These are phyloP conservation scores for Oryza brachyantha DNA, from an alignment of 176 grass and related monocot species.

Conservation along the genomic window DNA sequence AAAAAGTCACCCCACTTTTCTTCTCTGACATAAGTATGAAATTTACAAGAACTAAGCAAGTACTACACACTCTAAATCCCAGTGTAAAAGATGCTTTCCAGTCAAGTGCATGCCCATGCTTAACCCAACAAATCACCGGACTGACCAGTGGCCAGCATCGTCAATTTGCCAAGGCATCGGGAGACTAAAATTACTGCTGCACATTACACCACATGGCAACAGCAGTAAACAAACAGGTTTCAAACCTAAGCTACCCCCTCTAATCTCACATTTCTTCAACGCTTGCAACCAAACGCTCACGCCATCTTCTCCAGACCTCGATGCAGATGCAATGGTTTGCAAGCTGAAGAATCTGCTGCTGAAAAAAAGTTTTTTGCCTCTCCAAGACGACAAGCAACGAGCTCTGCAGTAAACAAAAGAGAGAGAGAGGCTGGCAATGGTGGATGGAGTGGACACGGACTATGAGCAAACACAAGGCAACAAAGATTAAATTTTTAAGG, in stretches of 20 bases:
- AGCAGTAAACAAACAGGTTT: slow-evolving; percentile 19
- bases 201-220: slow-evolving; percentile 11
- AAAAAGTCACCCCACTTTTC: not conserved
- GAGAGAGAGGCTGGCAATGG: not conserved
- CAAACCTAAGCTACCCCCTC: not conserved
- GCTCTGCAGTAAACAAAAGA: slow-evolving; percentile 2
- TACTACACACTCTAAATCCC: too few species aligned
- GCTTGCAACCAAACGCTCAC: slow-evolving; percentile 56
- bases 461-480: slow-evolving; percentile 37
- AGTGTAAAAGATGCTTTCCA: not conserved
- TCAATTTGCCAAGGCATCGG: not conserved
- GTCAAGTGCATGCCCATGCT: too few species aligned
- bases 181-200: slow-evolving; percentile 21
- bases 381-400: slow-evolving; percentile 60
- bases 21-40: not conserved
- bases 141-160: not conserved
- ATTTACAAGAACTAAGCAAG: not conserved
- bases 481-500: slow-evolving; percentile 17
- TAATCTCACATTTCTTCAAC: slow-evolving; percentile 39
- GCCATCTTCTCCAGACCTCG: slow-evolving; percentile 39
- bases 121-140: not conserved
- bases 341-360: slow-evolving; percentile 34
- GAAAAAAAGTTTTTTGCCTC: not conserved
- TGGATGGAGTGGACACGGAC: slow-evolving; percentile 51
- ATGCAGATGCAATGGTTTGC: not conserved